phyloP scores from a whole-genome alignment of 2,329 filamentous ascomycete genomes.

The Cladosporium sp. region DNA sequence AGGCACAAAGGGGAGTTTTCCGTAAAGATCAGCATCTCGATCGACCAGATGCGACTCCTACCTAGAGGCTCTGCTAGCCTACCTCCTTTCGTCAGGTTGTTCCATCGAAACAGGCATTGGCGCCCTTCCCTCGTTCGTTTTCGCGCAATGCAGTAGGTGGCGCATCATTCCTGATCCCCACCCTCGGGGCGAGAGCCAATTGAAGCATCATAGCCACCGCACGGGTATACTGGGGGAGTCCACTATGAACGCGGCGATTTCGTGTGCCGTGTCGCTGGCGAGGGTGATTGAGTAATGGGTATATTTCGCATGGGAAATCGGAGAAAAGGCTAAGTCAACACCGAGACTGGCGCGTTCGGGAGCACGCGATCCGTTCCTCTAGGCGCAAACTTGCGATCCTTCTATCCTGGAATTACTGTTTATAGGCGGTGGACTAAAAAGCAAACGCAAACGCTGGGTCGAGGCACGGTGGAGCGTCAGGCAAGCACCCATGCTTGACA shows the following conservation, averaged over 20 bases:
- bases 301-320: not conserved
- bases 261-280: not conserved
- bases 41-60: constrained; percentile 7
- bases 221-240: constrained; percentile 13
- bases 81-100: not conserved
- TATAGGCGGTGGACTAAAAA: not conserved
- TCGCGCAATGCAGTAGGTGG: not conserved
- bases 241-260: not conserved
- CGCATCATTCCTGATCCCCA: not conserved
- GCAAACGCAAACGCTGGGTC: not conserved
- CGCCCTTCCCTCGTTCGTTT: not conserved
- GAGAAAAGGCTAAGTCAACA: not conserved
- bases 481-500: not conserved
- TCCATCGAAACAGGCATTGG: not conserved
- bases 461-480: not conserved
- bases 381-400: not conserved
- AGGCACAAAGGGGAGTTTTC: not conserved
- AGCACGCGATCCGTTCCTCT: not conserved
- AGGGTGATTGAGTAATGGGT: constrained; percentile 1
- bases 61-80: not conserved
- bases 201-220: not conserved
- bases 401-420: not conserved
- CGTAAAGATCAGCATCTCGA: constrained; percentile 4
- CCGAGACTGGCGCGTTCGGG: not conserved
- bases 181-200: constrained; percentile 10